Base-by-base conservation (phyloP, 2,329 filamentous ascomycete genomes). In the Pseudocercospora musae region DNA sequence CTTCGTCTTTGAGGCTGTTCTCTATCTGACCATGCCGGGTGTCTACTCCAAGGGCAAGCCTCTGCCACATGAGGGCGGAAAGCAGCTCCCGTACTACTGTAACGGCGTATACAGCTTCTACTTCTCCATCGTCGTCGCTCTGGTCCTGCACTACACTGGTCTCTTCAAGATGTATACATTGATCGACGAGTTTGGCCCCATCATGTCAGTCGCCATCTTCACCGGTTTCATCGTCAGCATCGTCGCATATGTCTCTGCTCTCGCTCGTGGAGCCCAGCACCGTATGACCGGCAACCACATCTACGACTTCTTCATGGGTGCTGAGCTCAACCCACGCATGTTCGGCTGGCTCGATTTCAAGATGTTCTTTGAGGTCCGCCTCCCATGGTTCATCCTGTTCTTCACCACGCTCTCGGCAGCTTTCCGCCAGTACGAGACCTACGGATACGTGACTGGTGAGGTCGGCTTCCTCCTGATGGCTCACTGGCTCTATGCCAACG, bases 1-100 rank as follows among this genome's bases (percentile, higher is more conserved):
- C 78, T 89, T 96, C 79, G 76, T 96, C 71, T 90, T 92, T 62
- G 91, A 98, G 79, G 91, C 84, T 60, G 81, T 87, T 44, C 90
- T 89, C 75, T 99, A 99, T 79, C 85, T 94, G 73, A 80, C 88
- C 63, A 85, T 97, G 72, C 95, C 95, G 1, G 95, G 95, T 66
- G 87, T 99, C 65, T 93, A 88, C 79, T 87, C 88, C 63, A 90
- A 92, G 74, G 95, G 95, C 69, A 96, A 96, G 80, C 89, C 94
- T 53, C 85, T 99, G 50, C 85, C 89, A 21, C 90, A 96, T 74
- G 84, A 89, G 72, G 88, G 87, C 62, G 91, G 91, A 72, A 90
- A 93, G 83, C 91, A 96, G 80, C 84, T 99, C 63, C 84, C 85
- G 66, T 99, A 99, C 83, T 97, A 94, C 81, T 99, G 95, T 85